Evolutionary conservation across 768 basidiomycete species (phyloP), one percentile per base, ranked within the genome.

Genomic region (Fomitopsis pulvina): DNA sequence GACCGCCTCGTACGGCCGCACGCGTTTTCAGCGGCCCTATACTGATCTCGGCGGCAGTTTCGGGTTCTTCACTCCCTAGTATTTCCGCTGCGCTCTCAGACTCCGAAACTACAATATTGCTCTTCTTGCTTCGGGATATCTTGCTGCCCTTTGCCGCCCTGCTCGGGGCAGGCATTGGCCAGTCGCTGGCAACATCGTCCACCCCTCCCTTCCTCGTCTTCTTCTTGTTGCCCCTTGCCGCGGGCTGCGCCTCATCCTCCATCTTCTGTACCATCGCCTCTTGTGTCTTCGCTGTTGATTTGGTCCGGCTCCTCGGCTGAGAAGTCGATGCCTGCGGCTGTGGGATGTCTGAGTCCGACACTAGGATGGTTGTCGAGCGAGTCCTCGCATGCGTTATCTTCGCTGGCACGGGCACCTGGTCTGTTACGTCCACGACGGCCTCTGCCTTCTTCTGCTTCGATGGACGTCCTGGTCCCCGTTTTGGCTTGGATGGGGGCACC

Each of bases 121-220:
- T 59, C 29, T 55, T 25, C 47, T 61, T 58, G 5, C 53, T 16
- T 6, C 50, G 55, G 11, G 60, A 48, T 16, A 47, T 42, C 4
- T 42, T 55, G 24, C 47, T 51, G 20, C 39, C 52, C 48, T 57
- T 60, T 1, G 32, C 25, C 11, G 12, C 26, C 20, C 56, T 37
- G 14, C 7, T 51, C 25, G 30, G 41, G 1, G 52, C 38, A 7
- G 55, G 49, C 25, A 47, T 20, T 0, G 50, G 43, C 18, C 22
- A 30, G 3, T 52, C 52, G 9, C 45, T 47, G 6, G 47, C 20
- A 9, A 34, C 27, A 18, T 56, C 61, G 8, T 55, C 56, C 5
- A 55, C 59, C 24, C 61, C 55, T 25, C 61, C 58, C 9, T 48
- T 53, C 52, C 22, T 52, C 41, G 27, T 52, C 52, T 52, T 53